Evolutionary conservation across 441 rosid species (phyloP).

Genomic region (Erodium trifolium): DNA sequence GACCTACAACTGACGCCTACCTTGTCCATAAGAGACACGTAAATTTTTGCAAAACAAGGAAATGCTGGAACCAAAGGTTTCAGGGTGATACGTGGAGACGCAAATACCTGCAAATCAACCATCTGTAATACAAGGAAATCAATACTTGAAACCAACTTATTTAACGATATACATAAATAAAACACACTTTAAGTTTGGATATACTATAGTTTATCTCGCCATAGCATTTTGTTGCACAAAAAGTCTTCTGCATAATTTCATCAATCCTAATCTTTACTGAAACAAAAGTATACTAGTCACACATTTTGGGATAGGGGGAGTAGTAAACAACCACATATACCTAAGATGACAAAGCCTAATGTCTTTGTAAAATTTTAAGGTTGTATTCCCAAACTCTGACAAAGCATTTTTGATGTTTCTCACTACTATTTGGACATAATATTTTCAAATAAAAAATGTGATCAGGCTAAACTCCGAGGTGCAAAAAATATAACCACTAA

Average conservation of each 20-base stretch:
- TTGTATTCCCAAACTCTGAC: too few species aligned
- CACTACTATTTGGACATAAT: neutral
- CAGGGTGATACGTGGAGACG: slow-evolving; percentile 50
- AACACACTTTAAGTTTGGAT: too few species aligned
- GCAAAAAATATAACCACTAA: too few species aligned
- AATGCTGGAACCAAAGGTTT: slow-evolving; percentile 49
- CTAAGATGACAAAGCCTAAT: too few species aligned
- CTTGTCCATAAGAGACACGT: slow-evolving; percentile 54
- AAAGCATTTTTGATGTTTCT: neutral
- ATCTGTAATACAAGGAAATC: slow-evolving; percentile 33
- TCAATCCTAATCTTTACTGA: neutral
- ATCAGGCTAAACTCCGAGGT: too few species aligned
- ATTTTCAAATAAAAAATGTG: neutral
- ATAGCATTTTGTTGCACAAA: too few species aligned
- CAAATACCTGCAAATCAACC: slow-evolving; percentile 54
- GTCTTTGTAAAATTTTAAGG: too few species aligned
- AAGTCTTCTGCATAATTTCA: neutral
- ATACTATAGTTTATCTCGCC: too few species aligned
- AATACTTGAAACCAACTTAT: slow-evolving; percentile 12
- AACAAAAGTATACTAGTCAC: too few species aligned
- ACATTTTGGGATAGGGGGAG: too few species aligned
- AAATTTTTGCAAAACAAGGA: slow-evolving; percentile 57
- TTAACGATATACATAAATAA: too few species aligned
- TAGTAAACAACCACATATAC: too few species aligned
- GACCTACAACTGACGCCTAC: slow-evolving; percentile 19